phyloP scores from a whole-genome alignment of 352 stramenopile species.

The Phytophthora hybrid region DNA sequence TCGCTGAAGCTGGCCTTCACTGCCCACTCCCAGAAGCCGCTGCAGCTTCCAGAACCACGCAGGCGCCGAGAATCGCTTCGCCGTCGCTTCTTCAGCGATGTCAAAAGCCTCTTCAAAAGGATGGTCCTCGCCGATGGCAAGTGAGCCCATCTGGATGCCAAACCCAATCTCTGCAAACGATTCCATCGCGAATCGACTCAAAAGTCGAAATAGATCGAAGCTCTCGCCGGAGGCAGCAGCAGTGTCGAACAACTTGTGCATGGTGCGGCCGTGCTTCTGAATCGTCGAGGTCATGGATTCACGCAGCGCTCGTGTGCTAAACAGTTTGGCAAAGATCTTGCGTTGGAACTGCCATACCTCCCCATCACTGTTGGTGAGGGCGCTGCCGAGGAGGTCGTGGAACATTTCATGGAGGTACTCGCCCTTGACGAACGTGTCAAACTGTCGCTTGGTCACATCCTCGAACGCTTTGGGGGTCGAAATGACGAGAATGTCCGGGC shows the following conservation, averaged over 20 bases:
- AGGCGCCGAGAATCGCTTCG: conserved; percentile 44
- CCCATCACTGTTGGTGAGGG: conserved; percentile 35
- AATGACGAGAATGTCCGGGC: conserved; percentile 31
- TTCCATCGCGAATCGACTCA: conserved; percentile 45
- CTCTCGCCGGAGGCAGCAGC: conserved; percentile 5
- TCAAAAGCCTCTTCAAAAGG: conserved; percentile 30
- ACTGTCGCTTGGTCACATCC: conserved; percentile 44
- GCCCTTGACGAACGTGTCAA: conserved; percentile 46
- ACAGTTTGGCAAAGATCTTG: conserved; percentile 36
- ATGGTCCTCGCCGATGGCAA: conserved; percentile 19
- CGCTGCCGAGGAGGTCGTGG: conserved; percentile 37
- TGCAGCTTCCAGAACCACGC: conserved; percentile 49
- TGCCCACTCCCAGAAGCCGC: conserved; percentile 15
- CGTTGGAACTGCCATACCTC: conserved; percentile 39
- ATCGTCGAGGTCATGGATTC: conserved; percentile 14
- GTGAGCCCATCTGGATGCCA: conserved; percentile 38
- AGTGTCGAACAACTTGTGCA: conserved; percentile 15
- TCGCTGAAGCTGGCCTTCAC: conserved; percentile 13
- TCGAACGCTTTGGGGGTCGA: conserved; percentile 42
- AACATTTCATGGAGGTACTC: conserved; percentile 29
- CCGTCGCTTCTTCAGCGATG: conserved; percentile 8
- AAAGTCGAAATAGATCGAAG: conserved; percentile 25
- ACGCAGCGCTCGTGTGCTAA: conserved; percentile 17
- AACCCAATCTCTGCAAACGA: conserved; percentile 55
- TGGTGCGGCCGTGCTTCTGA: conserved; percentile 12